Evolutionary conservation across 768 basidiomycete species (phyloP).

Genomic region (Cubamyces lactineus): DNA sequence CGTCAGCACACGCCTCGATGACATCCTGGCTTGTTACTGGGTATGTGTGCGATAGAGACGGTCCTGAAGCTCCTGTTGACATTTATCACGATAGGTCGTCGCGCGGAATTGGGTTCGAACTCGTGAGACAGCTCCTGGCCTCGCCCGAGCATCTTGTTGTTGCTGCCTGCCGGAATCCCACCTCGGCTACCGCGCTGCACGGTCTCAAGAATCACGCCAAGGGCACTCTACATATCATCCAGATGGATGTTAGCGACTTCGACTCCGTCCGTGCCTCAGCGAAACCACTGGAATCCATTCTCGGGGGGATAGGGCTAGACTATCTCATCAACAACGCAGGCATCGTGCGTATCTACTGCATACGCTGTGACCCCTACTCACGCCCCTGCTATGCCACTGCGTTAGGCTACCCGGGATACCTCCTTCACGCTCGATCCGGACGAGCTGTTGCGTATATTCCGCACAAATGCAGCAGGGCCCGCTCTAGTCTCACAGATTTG

Average conservation of each 20-base stretch:
- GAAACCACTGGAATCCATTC: constrained; percentile 29
- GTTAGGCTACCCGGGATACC: constrained; percentile 28
- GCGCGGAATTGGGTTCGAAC: constrained; percentile 37
- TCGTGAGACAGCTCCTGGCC: constrained; percentile 29
- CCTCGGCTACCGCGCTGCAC: constrained; percentile 26
- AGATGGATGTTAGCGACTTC: constrained; percentile 35
- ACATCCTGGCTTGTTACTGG: neutral
- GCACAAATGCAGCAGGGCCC: constrained; percentile 41
- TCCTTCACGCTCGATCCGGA: constrained; percentile 35
- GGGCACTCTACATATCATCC: constrained; percentile 38
- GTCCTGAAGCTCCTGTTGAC: neutral
- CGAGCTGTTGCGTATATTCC: constrained; percentile 31
- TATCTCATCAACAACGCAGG: constrained; percentile 46
- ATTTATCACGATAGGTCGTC: constrained; percentile 26
- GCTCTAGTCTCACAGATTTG: constrained; percentile 39
- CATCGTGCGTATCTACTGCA: constrained; percentile 32
- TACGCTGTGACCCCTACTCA: neutral
- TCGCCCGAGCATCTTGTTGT: constrained; percentile 32
- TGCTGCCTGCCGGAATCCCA: constrained; percentile 36
- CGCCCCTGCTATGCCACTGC: neutral
- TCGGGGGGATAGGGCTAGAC: constrained; percentile 39
- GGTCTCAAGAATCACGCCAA: constrained; percentile 26
- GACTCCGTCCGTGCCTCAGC: constrained; percentile 32
- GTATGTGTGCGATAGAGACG: neutral
- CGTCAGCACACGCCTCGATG: neutral